Evolutionary conservation across 495 filamentous ascomycete genomes (phyloP).

Genomic region (Beverwykella pulmonaria): DNA sequence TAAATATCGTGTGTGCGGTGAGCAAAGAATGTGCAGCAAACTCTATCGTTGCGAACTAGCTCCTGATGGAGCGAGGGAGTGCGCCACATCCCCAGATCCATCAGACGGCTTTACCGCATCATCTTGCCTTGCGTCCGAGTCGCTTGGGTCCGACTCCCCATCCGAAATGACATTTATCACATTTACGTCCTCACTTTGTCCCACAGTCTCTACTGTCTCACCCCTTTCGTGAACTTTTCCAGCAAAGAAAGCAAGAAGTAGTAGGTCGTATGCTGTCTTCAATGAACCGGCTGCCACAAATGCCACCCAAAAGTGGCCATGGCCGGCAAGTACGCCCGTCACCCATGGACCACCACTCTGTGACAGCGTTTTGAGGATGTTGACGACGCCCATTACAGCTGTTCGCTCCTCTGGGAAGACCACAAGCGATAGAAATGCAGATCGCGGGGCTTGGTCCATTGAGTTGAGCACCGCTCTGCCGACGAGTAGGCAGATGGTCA

Average conservation of each 20-base stretch:
- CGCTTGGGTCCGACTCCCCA: conserved; percentile 1
- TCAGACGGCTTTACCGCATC: not conserved
- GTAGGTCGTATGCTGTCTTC: conserved; percentile 37
- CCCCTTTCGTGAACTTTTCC: conserved; percentile 5
- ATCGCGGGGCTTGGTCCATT: conserved; percentile 82
- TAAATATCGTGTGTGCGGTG: not conserved
- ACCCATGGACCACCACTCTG: conserved; percentile 33
- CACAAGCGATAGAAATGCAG: conserved; percentile 52
- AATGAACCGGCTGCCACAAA: conserved; percentile 37
- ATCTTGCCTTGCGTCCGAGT: not conserved
- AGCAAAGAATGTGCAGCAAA: not conserved
- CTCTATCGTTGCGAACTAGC: not conserved
- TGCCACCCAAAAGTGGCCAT: conserved; percentile 28
- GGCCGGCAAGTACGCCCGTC: conserved; percentile 34
- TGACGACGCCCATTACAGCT: conserved; percentile 42
- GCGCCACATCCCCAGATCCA: not conserved
- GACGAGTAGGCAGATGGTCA: conserved; percentile 66
- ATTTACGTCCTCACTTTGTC: not conserved
- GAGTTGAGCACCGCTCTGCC: conserved; percentile 65
- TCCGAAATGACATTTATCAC: not conserved
- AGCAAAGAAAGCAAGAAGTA: conserved; percentile 32
- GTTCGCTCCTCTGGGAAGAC: conserved; percentile 37
- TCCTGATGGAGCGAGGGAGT: not conserved
- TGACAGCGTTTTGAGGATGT: conserved; percentile 35
- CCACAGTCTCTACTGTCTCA: not conserved